These are phyloP conservation scores for Papiliotrema fonsecae DNA, from an alignment of 1,284 basidiomycete species.

Conservation along the genomic window DNA sequence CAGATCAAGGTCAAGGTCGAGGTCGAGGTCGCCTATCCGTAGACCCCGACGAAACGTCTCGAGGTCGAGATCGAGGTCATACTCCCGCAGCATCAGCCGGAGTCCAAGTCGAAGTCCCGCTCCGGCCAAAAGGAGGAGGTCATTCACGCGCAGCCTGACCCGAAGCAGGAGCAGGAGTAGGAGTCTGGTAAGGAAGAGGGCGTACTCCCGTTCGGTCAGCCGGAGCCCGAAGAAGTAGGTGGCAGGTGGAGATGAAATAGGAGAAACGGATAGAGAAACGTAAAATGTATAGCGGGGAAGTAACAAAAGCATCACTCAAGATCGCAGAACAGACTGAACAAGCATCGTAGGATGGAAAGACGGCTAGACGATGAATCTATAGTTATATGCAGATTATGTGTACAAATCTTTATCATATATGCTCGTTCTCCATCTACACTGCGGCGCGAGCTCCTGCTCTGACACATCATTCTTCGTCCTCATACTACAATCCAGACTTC, in stretches of 20 bases:
- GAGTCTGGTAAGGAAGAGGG: slow-evolving; percentile 10
- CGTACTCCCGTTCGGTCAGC: slow-evolving; percentile 11
- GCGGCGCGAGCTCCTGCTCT: too few species aligned
- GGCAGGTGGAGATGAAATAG: too few species aligned
- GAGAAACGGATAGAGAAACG: neutral
- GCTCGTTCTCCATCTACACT: too few species aligned
- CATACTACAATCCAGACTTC: too few species aligned
- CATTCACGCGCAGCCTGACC: slow-evolving; percentile 7
- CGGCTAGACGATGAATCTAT: too few species aligned
- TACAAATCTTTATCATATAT: too few species aligned
- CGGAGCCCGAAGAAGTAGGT: slow-evolving; percentile 8
- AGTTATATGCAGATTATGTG: too few species aligned
- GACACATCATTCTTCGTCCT: too few species aligned
- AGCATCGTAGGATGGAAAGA: too few species aligned
- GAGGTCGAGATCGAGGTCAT: slow-evolving; percentile 7
- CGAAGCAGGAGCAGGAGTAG: slow-evolving; percentile 7
- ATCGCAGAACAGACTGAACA: too few species aligned
- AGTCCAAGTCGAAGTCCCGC: slow-evolving; percentile 8
- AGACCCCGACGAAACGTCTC: slow-evolving; percentile 10
- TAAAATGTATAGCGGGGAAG: neutral
- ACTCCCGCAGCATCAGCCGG: slow-evolving; percentile 4
- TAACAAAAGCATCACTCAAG: neutral
- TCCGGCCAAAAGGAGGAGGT: slow-evolving; percentile 7
- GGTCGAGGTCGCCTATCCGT: slow-evolving; percentile 10
- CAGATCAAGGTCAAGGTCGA: slow-evolving; percentile 13